Percentiles rank a stretch among this genome's conserved stretches.
phyloP scores from a whole-genome alignment of 495 filamentous ascomycete species.

The Penicillium goetzii region DNA sequence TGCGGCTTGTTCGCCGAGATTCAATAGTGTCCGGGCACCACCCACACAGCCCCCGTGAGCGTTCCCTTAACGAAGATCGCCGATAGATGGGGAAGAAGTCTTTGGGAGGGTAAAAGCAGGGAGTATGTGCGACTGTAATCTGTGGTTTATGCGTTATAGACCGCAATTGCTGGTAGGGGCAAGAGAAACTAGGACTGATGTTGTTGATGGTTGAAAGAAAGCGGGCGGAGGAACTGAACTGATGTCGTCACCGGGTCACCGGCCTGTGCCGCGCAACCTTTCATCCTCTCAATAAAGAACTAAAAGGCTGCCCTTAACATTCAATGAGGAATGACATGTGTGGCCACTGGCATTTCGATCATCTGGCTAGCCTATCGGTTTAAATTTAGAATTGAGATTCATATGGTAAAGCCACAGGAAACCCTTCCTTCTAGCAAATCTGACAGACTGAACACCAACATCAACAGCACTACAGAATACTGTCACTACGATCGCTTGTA shows the following conservation, averaged over 20 bases:
- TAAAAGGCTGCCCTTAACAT: not conserved
- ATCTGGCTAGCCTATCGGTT: not conserved
- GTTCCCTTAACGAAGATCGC: not conserved
- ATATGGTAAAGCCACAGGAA: not conserved
- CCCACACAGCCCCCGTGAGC: slow-evolving; percentile 5
- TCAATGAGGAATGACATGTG: not conserved
- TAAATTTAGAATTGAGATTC: not conserved
- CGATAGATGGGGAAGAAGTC: not conserved
- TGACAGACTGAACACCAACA: too few relatives aligned
- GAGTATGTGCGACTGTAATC: not conserved
- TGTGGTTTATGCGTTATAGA: not conserved
- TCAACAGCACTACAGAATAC: not conserved
- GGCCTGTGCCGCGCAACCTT: not conserved
- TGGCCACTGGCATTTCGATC: not conserved
- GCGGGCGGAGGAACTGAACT: not conserved
- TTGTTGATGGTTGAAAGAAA: not conserved
- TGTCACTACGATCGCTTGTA: not conserved
- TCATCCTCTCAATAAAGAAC: fast-evolving
- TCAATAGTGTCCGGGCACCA: slow-evolving; percentile 18
- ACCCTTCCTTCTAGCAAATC: too few relatives aligned
- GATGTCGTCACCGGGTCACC: slow-evolving; percentile 1
- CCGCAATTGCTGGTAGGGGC: not conserved
- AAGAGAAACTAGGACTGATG: not conserved
- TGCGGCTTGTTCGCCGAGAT: slow-evolving; percentile 21
- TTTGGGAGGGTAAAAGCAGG: not conserved